phyloP scores from a whole-genome alignment of 1,139 yeast species.

The Kurtzmaniella natalensis region DNA sequence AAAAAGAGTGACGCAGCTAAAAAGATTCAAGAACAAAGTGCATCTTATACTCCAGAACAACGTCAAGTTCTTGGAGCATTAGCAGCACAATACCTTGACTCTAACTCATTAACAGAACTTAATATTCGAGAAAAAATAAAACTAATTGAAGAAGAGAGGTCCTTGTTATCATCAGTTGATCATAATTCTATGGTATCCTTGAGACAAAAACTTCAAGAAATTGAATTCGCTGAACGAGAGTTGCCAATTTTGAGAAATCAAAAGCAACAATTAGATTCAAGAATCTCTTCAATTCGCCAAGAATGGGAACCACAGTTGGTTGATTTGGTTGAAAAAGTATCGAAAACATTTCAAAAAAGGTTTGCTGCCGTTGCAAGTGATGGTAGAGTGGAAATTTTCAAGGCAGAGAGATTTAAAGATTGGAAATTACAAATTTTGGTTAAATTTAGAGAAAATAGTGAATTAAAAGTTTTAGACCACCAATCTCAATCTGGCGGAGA shows the following conservation, averaged over 20 bases:
- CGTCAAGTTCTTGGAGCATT: slow-evolving; percentile 37
- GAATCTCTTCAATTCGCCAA: slow-evolving; percentile 35
- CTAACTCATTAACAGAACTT: slow-evolving; percentile 38
- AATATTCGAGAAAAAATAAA: slow-evolving; percentile 27
- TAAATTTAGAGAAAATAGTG: slow-evolving; percentile 75
- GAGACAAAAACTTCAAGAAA: slow-evolving; percentile 25
- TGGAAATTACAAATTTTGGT: slow-evolving; percentile 88
- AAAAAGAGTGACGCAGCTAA: slow-evolving; percentile 43
- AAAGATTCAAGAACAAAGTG: slow-evolving; percentile 37
- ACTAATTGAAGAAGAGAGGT: slow-evolving; percentile 35
- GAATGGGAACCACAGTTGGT: slow-evolving; percentile 61
- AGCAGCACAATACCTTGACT: slow-evolving; percentile 40
- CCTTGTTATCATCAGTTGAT: slow-evolving; percentile 37
- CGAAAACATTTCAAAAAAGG: slow-evolving; percentile 58
- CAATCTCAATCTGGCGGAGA: slow-evolving; percentile 98
- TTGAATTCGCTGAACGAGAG: slow-evolving; percentile 23
- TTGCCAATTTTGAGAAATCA: slow-evolving; percentile 31
- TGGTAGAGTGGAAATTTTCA: slow-evolving; percentile 67
- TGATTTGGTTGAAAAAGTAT: slow-evolving; percentile 47
- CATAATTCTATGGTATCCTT: slow-evolving; percentile 32
- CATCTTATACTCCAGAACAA: slow-evolving; percentile 38
- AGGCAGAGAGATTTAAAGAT: slow-evolving; percentile 53
- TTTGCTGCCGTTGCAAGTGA: slow-evolving; percentile 78
- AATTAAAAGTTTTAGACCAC: slow-evolving; percentile 65
- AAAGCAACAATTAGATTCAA: slow-evolving; percentile 21